Evolutionary conservation across 495 filamentous ascomycete species (phyloP).

Genomic region (Daldinia caldariorum): DNA sequence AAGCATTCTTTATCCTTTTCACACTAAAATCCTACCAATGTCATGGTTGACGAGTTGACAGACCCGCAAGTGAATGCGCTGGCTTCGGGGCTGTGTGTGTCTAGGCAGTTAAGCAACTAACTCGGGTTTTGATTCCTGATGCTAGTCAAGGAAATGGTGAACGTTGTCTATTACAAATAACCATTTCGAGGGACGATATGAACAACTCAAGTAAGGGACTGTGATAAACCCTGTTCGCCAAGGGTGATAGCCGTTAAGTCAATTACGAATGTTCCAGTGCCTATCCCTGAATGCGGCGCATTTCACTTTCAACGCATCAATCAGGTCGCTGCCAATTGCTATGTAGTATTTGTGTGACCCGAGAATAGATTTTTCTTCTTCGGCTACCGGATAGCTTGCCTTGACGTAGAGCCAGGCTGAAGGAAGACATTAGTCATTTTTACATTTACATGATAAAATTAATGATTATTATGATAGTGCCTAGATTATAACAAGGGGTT

Average conservation of each 20-base stretch:
- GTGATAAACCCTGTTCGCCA: constrained; percentile 18
- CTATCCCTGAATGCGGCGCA: neutral
- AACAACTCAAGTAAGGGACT: neutral
- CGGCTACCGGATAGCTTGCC: neutral
- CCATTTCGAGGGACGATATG: neutral
- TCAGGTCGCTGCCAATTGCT: neutral
- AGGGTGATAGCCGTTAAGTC: neutral
- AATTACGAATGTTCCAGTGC: neutral
- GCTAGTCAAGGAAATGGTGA: neutral
- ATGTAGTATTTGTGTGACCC: neutral
- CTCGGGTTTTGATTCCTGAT: neutral
- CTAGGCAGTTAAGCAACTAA: neutral
- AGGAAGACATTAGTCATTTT: neutral
- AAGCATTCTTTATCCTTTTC: neutral
- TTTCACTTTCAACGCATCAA: neutral
- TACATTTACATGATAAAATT: neutral
- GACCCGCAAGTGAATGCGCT: neutral
- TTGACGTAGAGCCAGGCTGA: neutral
- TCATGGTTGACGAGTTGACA: neutral
- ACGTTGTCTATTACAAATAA: neutral
- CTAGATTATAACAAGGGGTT: neutral
- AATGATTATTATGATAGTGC: neutral
- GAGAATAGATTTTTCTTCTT: neutral
- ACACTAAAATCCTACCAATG: neutral
- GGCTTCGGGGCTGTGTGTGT: neutral